phyloP scores from a whole-genome alignment of 2,329 filamentous ascomycete genomes.

The Aureobasidium sp. region DNA sequence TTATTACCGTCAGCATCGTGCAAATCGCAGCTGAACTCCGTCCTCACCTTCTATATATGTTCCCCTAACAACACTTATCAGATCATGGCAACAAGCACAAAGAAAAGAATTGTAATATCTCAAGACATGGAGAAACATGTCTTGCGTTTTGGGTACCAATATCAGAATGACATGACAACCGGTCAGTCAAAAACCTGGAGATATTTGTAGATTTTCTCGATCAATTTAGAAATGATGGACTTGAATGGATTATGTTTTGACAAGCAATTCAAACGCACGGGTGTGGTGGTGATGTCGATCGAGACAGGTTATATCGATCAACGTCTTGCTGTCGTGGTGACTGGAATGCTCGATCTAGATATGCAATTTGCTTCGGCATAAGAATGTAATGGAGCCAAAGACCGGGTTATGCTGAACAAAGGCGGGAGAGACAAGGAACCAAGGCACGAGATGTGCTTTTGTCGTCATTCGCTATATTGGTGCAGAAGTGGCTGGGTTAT shows the following conservation, averaged over 20 bases:
- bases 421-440: background rate
- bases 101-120: background rate
- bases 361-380: background rate
- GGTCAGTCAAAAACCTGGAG: background rate
- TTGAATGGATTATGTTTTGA: background rate
- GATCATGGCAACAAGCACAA: background rate
- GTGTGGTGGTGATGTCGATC: background rate
- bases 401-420: background rate
- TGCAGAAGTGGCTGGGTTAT: constrained; percentile 3
- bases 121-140: background rate
- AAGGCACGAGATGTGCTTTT: background rate
- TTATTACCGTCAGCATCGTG: too few species aligned
- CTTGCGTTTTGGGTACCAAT: background rate
- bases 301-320: constrained; percentile 4
- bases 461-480: background rate
- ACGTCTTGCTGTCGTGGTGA: constrained; percentile 10
- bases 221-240: background rate
- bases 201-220: background rate
- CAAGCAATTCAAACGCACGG: background rate
- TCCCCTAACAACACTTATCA: background rate
- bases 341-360: constrained; percentile 4
- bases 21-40: background rate
- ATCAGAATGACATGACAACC: background rate
- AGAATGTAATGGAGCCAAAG: background rate
- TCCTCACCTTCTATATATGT: background rate